Evolutionary conservation across 2,329 filamentous ascomycete species (phyloP), one percentile per base, ranked within the genome.

Genomic region (Neofusicoccum ribis): DNA sequence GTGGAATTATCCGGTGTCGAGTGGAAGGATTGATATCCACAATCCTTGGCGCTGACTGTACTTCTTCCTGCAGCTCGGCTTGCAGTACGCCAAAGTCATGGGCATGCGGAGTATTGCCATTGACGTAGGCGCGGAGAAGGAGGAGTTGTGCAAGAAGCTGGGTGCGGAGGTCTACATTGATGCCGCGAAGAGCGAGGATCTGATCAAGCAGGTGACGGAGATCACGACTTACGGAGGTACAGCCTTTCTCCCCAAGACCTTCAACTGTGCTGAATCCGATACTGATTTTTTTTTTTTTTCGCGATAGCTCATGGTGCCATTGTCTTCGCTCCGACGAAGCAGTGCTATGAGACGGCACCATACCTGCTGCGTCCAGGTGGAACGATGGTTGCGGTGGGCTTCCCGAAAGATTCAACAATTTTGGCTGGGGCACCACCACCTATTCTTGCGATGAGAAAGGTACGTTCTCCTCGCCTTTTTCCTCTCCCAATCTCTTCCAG

Each of bases 31-130:
- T 11, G 11, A 20, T 52, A 5, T 17, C 36, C 8, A n/a, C 15
- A 27, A 14, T 34, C 23, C 7, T 56, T 41, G 12, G 9, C 12
- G 54, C 39, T 59, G 54, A 59, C 54, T 59, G 23, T 44, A 36
- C 51, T 41, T 43, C 5, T 20, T 6, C 52, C 68, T 74, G 27
- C 73, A 70, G n/a, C 68, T 76, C 84, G 23, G 83, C 80, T 1
- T 83, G 82, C 82, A 83, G 87, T 64, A 86, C 76, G 15, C 84
- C 84, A 0, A 84, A 76, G 64, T 77, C 11, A 59, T 59, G 54
- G 54, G 85, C 0, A 81, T 86, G 74, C 78, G 84, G 5, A 79
- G 84, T 1, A 84, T 87, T 54, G 85, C 85, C 14, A 79, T 87
- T 20, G 85, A 87, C 66, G 81, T 59, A 20, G 54, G 54, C 11